Conservation (phyloP, 148 eudicot genomes). For the Fallopia convolvulus region DNA sequence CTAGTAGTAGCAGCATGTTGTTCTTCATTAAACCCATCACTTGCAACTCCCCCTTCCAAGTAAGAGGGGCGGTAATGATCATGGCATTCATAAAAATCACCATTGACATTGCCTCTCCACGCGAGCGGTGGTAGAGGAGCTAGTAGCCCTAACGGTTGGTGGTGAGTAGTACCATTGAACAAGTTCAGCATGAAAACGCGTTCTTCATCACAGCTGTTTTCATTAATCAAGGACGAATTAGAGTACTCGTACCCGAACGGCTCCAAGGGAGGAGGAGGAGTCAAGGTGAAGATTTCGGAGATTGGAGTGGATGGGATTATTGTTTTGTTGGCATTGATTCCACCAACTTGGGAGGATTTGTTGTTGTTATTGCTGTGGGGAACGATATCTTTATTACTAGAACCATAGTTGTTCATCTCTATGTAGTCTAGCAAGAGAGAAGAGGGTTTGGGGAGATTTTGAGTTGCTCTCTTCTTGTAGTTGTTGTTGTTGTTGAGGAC, state of each 20-base stretch:
- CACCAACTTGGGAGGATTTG: not conserved
- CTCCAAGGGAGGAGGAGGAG: not conserved
- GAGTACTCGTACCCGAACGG: not conserved
- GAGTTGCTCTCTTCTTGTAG: constrained; percentile 16
- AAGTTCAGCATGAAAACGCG: not conserved
- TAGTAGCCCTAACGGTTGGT: constrained; percentile 7
- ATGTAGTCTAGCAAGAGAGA: constrained; percentile 57
- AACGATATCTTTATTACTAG: not conserved
- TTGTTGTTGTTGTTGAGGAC: constrained; percentile 11
- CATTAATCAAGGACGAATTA: not conserved
- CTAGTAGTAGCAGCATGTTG: not conserved
- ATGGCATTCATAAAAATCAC: not conserved
- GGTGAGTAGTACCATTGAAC: not conserved
- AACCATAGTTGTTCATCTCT: constrained; percentile 13
- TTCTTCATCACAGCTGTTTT: not conserved
- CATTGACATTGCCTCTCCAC: not conserved
- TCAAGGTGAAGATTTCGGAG: not conserved
- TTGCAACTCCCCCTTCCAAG: not conserved
- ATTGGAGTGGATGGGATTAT: not conserved
- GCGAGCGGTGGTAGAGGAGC: not conserved
- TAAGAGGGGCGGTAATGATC: not conserved
- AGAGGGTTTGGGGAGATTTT: constrained; percentile 5
- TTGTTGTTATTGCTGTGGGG: not conserved
- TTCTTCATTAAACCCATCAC: not conserved
- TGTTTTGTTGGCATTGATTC: not conserved